These are phyloP conservation scores for Ogataea trehaloabstinens DNA, from an alignment of 805 yeast genomes.

Conservation along the genomic window DNA sequence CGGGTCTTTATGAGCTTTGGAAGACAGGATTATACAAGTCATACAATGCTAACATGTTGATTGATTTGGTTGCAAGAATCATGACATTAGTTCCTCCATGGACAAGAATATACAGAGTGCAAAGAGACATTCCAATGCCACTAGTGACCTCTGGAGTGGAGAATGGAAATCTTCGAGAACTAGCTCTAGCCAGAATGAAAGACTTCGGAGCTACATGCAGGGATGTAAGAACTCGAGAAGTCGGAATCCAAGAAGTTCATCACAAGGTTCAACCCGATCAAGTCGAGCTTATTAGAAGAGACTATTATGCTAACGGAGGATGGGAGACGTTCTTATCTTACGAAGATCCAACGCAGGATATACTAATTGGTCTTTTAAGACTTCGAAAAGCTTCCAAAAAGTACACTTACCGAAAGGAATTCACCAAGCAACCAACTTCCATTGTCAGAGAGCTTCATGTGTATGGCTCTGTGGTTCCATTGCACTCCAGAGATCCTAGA, in stretches of 20 bases:
- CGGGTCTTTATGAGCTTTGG: slow-evolving; percentile 97
- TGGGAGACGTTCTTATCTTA: slow-evolving; percentile 97
- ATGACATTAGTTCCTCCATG: slow-evolving; percentile 97
- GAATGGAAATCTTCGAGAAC: slow-evolving; percentile 92
- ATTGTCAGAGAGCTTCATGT: slow-evolving; percentile 97
- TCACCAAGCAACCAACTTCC: slow-evolving; percentile 79
- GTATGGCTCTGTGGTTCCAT: slow-evolving; percentile 94
- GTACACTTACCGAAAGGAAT: slow-evolving; percentile 87
- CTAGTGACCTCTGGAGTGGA: slow-evolving; percentile 97
- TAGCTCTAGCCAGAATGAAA: slow-evolving; percentile 95
- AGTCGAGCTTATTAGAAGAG: slow-evolving; percentile 92
- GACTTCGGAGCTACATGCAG: slow-evolving; percentile 96
- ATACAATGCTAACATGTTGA: slow-evolving; percentile 89
- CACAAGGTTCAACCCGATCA: slow-evolving; percentile 96
- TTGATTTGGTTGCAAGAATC: slow-evolving; percentile 93
- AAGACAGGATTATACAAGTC: slow-evolving; percentile 92
- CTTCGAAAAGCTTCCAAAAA: slow-evolving; percentile 85
- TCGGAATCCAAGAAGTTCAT: slow-evolving; percentile 97
- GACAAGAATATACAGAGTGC: slow-evolving; percentile 98
- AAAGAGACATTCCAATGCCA: slow-evolving; percentile 99
- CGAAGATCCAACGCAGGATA: slow-evolving; percentile 96
- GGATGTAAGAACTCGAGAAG: slow-evolving; percentile 96
- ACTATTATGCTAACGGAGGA: slow-evolving; percentile 95
- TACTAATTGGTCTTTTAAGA: slow-evolving; percentile 85
- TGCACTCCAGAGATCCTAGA: slow-evolving; percentile 94